Evolutionary conservation across 169 alveolate genomes (phyloP).

Genomic region (Cryptosporidium felis): DNA sequence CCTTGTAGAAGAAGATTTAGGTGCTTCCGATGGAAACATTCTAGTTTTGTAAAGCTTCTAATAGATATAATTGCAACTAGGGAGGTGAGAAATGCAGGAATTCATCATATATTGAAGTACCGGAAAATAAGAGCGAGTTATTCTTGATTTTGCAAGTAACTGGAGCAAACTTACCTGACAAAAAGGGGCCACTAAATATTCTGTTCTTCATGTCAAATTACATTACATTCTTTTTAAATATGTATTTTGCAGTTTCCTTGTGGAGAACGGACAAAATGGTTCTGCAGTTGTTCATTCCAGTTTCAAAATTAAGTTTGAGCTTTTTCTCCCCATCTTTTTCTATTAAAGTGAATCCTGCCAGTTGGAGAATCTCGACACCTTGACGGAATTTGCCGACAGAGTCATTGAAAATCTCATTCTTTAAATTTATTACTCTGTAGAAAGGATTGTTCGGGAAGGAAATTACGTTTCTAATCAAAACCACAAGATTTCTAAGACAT

Average conservation of each 20-base stretch:
- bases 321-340: conserved; percentile 29
- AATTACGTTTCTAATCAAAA: conserved; percentile 10
- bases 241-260: conserved; percentile 24
- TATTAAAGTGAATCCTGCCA: conserved; percentile 24
- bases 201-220: no score
- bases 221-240: no score
- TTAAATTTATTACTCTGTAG: conserved; percentile 8
- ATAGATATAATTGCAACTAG: no score
- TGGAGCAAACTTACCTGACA: no score
- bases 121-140: no score
- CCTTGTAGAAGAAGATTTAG: no score
- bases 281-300: not conserved
- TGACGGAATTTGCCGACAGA: conserved; percentile 21
- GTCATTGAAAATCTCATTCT: conserved; percentile 15
- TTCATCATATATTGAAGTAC: no score
- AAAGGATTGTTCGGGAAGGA: conserved; percentile 27
- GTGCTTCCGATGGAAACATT: no score
- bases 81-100: no score
- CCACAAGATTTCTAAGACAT: conserved; percentile 24
- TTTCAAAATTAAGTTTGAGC: conserved; percentile 5
- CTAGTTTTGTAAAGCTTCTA: no score
- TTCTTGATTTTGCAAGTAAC: no score
- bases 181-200: no score
- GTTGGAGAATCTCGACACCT: conserved; percentile 29
- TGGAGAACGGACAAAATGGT: not conserved